Conservation (phyloP, 1,139 yeast genomes). For the Yamadazyma aaseri region DNA sequence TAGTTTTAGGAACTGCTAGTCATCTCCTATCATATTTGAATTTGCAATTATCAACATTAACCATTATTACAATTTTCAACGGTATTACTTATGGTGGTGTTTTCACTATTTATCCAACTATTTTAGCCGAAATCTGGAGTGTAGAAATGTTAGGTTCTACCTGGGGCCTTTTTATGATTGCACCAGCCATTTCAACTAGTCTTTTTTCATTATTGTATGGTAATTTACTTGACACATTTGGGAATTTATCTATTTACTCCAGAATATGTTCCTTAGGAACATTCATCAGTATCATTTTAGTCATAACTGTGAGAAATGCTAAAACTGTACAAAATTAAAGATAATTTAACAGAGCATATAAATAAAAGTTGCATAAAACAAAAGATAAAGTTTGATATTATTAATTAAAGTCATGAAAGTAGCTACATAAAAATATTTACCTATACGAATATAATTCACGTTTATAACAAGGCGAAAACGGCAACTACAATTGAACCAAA, state of each 20-base stretch:
- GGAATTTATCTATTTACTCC: constrained; percentile 31
- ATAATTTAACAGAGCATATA: too few species aligned
- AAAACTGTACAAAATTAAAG: not conserved
- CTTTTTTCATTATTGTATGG: constrained; percentile 75
- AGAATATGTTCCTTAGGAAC: constrained; percentile 31
- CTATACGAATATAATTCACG: too few species aligned
- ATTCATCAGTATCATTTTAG: constrained; percentile 23
- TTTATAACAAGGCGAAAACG: constrained; percentile 46
- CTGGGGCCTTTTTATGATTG: constrained; percentile 89
- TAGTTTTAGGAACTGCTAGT: constrained; percentile 45
- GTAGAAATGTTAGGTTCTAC: constrained; percentile 86
- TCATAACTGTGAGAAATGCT: constrained; percentile 1
- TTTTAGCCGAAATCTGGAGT: constrained; percentile 86
- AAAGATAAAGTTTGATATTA: too few species aligned
- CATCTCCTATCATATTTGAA: constrained; percentile 22
- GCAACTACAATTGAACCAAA: constrained; percentile 47
- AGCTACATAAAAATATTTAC: too few species aligned
- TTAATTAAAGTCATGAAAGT: too few species aligned
- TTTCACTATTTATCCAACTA: constrained; percentile 82
- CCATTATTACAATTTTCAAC: constrained; percentile 46
- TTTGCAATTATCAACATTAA: constrained; percentile 6
- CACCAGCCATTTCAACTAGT: constrained; percentile 86
- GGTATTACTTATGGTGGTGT: constrained; percentile 83
- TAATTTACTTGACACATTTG: constrained; percentile 48
- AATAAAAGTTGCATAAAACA: too few species aligned